Percentiles rank a stretch among this genome's conserved stretches.
Conservation (phyloP, 2,329 filamentous ascomycete genomes). For the Colletotrichum sp. region DNA sequence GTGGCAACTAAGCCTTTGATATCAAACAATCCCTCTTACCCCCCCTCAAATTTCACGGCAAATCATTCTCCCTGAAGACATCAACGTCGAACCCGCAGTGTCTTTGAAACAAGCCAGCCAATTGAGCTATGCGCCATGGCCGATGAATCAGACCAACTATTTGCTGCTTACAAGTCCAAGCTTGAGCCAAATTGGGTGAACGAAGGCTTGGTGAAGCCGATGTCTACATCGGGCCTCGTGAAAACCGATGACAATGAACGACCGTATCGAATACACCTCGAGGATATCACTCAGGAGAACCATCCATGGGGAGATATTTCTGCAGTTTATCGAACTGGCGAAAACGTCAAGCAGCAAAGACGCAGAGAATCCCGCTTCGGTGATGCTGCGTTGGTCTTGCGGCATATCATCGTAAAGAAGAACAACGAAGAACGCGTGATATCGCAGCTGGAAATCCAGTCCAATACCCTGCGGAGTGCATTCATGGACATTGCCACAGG, state of each 20-base stretch:
- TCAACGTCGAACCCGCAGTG: too few species aligned
- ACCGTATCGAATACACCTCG: not conserved
- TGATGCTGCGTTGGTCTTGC: not conserved
- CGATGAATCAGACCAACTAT: too few species aligned
- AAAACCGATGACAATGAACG: not conserved
- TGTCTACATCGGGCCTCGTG: fast-evolving
- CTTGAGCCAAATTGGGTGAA: not conserved
- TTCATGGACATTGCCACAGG: not conserved
- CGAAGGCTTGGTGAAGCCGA: too few species aligned
- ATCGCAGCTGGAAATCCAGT: not conserved
- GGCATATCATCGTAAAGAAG: not conserved
- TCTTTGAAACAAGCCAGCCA: too few species aligned
- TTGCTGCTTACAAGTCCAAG: not conserved
- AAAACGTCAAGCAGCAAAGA: not conserved
- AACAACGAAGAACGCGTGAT: not conserved
- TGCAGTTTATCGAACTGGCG: not conserved
- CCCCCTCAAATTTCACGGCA: too few species aligned
- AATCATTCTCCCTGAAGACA: too few species aligned
- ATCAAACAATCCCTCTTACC: too few species aligned
- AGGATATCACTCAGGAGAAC: not conserved
- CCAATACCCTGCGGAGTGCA: not conserved
- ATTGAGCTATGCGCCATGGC: too few species aligned
- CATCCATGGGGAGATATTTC: not conserved
- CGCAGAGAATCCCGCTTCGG: not conserved
- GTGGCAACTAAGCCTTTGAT: too few species aligned